Evolutionary conservation across 2,329 filamentous ascomycete species (phyloP), one percentile per base, ranked within the genome.

Genomic region (Endoconidiophora laricicola): DNA sequence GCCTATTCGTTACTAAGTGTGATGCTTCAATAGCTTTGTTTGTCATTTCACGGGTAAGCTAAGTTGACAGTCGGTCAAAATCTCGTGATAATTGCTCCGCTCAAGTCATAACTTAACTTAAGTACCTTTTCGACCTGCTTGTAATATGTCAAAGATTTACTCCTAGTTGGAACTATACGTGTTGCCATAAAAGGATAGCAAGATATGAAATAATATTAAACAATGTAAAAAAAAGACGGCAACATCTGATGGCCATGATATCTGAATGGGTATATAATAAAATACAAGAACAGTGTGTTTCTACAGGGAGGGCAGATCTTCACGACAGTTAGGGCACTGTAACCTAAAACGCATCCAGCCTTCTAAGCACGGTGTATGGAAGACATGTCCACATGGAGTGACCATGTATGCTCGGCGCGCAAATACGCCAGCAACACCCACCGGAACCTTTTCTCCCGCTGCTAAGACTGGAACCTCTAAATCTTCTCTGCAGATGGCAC

Each of bases 331-430:
- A 1, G 91, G 91, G 66, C 91, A 98, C 67, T 94, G 86, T 59
- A 98, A 65, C 52, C 90, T 70, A 62, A 93, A 87, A 61, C 85
- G 76, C 83, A 98, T 91, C 91, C 91, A 96, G 38, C 86, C 87
- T 66, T 96, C 90, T 57, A 98, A 67, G 64, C 91, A 98, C 29
- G 74, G 70, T 51, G 81, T 91, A 62, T 98, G 91, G 62, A 98
- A 98, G 45, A 96, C 87, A 66, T 98, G 91, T 50, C 88, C 72
- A 64, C 91, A 98, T 44, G 91, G 91, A 52, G 91, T 98, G 20
- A 96, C 86, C 91, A 98, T 98, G 66, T 96, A 96, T 57, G 76
- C 72, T 46, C 88, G 76, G 54, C 90, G 72, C 29, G 84, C 83
- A 57, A 96, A 71, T 50, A 94, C 76, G 26, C 80, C 80, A 0